Evolutionary conservation across 2,329 filamentous ascomycete species (phyloP), one percentile per base, ranked within the genome.

Genomic region (Aspergillus sp.): DNA sequence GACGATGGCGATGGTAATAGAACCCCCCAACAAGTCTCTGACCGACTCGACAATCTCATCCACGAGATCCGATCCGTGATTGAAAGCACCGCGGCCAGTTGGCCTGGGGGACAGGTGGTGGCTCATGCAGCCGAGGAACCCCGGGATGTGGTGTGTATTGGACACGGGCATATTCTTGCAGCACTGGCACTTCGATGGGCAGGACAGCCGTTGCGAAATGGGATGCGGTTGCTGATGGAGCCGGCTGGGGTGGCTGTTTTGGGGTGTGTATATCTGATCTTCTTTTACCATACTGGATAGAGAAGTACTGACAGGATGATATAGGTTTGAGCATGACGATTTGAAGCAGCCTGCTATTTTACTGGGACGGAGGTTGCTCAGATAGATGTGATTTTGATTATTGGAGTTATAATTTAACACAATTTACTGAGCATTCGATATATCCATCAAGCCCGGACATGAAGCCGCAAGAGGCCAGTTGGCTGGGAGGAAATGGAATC

Each of bases 131-230:
- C 27, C n/a, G 13, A 42, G 6, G 27, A 40, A 27, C 35, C 44
- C 11, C 39, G 43, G 29, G 49, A 53, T 44, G 38, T 53, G 11
- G 45, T 53, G 9, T 53, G 51, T 30, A 36, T 53, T 6, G 51
- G 42, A 3, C 44, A 51, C 37, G 49, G 49, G 11, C 51, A 51
- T 38, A 46, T 49, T 27, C 43, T 53, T 10, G 42, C 51, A 37
- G 44, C 49, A 6, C n/a, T 53, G 44, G 49, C 51, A 31, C 42
- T 51, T 39, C 40, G 51, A 19, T 53, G 51, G 51, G 36, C 34
- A 9, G 36, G 37, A 2, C 30, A 39, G 34, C 41, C 51, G 27
- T 37, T 53, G 36, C 27, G 33, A 9, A 36, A 45, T 13, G 49
- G 46, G 8, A 41, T 42, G 42, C 45, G 47, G 37, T 19, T 51